Evolutionary conservation across 208 protist genomes (phyloP).

Genomic region (Leishmania guyanensis): DNA sequence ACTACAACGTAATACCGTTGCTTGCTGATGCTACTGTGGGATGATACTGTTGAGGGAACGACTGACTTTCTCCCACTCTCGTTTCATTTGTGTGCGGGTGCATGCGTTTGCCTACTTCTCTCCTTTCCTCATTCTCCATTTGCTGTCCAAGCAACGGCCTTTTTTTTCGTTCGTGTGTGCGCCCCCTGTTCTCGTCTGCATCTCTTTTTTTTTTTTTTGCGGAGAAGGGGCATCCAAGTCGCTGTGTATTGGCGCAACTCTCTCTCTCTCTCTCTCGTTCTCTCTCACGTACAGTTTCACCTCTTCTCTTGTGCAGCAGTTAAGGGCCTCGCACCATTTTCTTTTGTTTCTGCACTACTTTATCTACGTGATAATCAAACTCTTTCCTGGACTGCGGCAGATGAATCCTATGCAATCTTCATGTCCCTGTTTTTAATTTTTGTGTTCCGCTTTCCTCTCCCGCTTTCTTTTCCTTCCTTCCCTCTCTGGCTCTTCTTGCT

Average conservation of each 20-base stretch:
- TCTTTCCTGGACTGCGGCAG: not conserved
- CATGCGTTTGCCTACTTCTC: not conserved
- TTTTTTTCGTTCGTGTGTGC: not conserved
- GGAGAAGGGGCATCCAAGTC: not conserved
- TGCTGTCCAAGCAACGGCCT: not conserved
- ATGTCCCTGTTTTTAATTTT: not conserved
- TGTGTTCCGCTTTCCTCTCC: not conserved
- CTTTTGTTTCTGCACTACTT: not conserved
- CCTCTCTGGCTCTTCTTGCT: too few species aligned
- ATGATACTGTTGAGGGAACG: not conserved
- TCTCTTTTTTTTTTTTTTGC: not conserved
- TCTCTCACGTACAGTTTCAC: not conserved
- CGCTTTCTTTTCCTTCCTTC: not conserved
- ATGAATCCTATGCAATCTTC: not conserved
- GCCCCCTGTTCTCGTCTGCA: not conserved
- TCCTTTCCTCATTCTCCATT: not conserved
- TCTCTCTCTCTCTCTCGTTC: not conserved
- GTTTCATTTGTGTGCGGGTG: not conserved
- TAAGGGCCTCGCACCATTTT: not conserved
- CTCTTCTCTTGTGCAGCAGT: not conserved
- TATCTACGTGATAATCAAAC: not conserved
- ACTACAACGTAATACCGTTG: not conserved
- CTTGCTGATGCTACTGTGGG: not conserved
- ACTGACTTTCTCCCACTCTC: not conserved
- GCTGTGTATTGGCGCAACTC: not conserved